Evolutionary conservation across 169 alveolate genomes (phyloP).

Genomic region (Plasmodium sp.): DNA sequence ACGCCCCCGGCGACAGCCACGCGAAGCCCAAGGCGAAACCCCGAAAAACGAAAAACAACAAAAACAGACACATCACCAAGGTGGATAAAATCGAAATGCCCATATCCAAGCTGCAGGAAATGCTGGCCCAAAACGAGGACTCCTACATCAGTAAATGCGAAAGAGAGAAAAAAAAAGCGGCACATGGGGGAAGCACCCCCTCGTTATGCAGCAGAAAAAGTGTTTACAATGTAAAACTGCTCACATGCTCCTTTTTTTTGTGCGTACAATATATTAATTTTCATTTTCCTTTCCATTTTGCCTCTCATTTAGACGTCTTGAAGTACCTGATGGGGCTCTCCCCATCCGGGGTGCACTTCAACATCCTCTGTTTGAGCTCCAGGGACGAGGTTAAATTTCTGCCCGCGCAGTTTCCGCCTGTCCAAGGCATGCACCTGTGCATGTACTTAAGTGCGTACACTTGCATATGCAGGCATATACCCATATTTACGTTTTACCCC

Average conservation of each 20-base stretch:
- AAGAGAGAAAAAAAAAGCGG: not conserved
- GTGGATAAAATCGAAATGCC: not conserved
- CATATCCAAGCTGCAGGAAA: constrained; percentile 56
- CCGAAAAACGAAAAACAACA: not conserved
- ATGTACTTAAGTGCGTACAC: not conserved
- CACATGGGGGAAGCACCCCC: not conserved
- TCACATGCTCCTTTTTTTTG: not conserved
- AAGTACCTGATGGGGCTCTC: constrained; percentile 51
- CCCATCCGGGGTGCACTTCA: constrained; percentile 69
- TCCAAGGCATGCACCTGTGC: not conserved
- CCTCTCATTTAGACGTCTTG: constrained; percentile 16
- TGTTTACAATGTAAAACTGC: not conserved
- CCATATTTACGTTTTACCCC: not conserved
- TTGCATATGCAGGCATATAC: not conserved
- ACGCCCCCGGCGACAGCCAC: not conserved
- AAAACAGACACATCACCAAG: constrained; percentile 15
- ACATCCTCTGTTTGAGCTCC: constrained; percentile 48
- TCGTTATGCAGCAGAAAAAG: not conserved
- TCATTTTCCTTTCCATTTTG: not conserved
- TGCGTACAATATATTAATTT: not conserved
- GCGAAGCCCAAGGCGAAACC: not conserved
- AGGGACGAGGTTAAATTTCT: constrained; percentile 34
- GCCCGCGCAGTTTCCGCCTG: not conserved
- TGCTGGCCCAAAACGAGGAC: constrained; percentile 21
- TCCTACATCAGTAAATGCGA: constrained; percentile 42